A percentile compares a stretch with the other conserved stretches of the same genome.
These are phyloP conservation scores for Pseudisothecium myosuroides DNA, from an alignment of 225 moss, liverwort and hornwort species.

Conservation along the genomic window DNA sequence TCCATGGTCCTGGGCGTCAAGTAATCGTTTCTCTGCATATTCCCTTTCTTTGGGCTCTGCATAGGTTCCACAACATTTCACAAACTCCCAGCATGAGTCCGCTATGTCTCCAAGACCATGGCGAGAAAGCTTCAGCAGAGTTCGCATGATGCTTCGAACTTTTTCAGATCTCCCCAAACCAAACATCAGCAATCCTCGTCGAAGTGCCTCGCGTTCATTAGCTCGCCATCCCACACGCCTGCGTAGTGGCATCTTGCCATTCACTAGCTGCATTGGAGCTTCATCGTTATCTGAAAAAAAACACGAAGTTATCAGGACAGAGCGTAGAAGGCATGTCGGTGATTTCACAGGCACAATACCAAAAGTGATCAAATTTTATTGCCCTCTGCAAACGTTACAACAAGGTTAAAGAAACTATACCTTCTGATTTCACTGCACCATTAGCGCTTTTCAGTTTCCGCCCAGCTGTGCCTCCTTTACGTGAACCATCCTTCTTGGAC, in stretches of 20 bases:
- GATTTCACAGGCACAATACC: background rate
- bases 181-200: conserved; percentile 68
- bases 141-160: conserved; percentile 58
- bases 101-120: conserved; percentile 78
- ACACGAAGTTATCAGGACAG: background rate
- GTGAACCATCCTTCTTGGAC: conserved; percentile 38
- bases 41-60: conserved; percentile 62
- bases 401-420: conserved; percentile 1
- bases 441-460: conserved; percentile 27
- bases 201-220: conserved; percentile 69
- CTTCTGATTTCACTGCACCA: conserved; percentile 31
- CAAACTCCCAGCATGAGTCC: conserved; percentile 74
- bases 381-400: background rate
- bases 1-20: conserved; percentile 38
- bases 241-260: conserved; percentile 48
- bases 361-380: background rate
- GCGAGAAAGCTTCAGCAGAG: conserved; percentile 56
- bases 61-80: conserved; percentile 52
- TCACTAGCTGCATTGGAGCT: conserved; percentile 34
- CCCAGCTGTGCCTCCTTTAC: conserved; percentile 26
- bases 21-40: conserved; percentile 60
- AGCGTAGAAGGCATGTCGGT: background rate
- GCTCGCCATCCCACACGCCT: conserved; percentile 73
- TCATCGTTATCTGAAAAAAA: conserved; percentile 38
- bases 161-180: conserved; percentile 72